Percentiles rank a stretch among this genome's conserved stretches.
Evolutionary conservation across 73 alveolate species (phyloP).

Genomic region (Paramecium caudatum): DNA sequence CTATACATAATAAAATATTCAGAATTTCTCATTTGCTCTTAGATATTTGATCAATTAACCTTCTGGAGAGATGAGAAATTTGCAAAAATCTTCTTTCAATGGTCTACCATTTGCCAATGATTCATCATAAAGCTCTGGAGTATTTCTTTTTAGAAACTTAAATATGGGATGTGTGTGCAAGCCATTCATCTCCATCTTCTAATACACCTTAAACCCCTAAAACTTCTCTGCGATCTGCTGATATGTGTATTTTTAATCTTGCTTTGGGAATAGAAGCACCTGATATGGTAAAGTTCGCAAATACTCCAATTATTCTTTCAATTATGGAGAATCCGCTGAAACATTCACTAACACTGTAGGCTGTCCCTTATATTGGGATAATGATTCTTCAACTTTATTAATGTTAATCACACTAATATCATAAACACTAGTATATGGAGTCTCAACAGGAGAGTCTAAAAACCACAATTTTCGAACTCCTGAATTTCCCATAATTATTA

Average conservation of each 20-base stretch:
- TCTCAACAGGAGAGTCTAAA: slow-evolving; percentile 63
- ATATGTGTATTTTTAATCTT: slow-evolving; percentile 49
- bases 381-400: slow-evolving; percentile 54
- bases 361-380: slow-evolving; percentile 40
- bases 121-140: slow-evolving; percentile 56
- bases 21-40: slow-evolving; percentile 39
- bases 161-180: slow-evolving; percentile 69
- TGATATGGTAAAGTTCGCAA: slow-evolving; percentile 35
- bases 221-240: slow-evolving; percentile 43
- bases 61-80: slow-evolving; percentile 60
- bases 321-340: slow-evolving; percentile 53
- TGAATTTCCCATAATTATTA: slow-evolving; percentile 74
- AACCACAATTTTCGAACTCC: slow-evolving; percentile 74
- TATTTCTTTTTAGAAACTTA: slow-evolving; percentile 68
- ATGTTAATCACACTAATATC: slow-evolving; percentile 67
- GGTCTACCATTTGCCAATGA: slow-evolving; percentile 30
- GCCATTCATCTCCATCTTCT: slow-evolving; percentile 76
- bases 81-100: slow-evolving; percentile 67
- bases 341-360: slow-evolving; percentile 65
- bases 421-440: slow-evolving; percentile 50
- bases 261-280: slow-evolving; percentile 61
- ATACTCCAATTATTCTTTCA: slow-evolving; percentile 34
- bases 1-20: slow-evolving; percentile 51
- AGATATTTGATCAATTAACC: slow-evolving; percentile 66
- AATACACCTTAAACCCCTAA: slow-evolving; percentile 65